Conservation (phyloP, 2,329 filamentous ascomycete species). For the Rutstroemia sp. region DNA sequence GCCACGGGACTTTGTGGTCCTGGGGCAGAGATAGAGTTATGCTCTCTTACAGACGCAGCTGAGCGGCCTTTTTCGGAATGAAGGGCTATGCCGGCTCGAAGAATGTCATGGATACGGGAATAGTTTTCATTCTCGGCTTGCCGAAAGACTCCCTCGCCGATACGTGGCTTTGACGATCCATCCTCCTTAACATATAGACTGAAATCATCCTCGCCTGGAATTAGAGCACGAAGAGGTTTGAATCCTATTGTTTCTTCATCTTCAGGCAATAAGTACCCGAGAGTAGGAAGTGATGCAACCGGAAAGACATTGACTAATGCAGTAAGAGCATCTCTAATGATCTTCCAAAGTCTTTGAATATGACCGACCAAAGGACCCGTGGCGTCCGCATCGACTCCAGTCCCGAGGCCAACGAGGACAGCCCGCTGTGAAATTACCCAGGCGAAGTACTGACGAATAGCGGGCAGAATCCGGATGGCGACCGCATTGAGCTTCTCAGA, state of each 20-base stretch:
- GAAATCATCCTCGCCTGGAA: conserved; percentile 35
- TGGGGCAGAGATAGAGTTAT: conserved; percentile 40
- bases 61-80: conserved; percentile 38
- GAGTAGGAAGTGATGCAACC: conserved; percentile 44
- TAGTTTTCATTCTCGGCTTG: conserved; percentile 58
- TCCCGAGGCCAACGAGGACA: conserved; percentile 35
- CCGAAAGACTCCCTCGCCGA: conserved; percentile 43
- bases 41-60: conserved; percentile 32
- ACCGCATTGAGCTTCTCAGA: conserved; percentile 48
- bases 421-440: conserved; percentile 54
- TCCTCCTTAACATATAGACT: conserved; percentile 40
- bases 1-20: background rate
- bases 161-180: conserved; percentile 36
- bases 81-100: conserved; percentile 53
- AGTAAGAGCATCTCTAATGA: conserved; percentile 55
- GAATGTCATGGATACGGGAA: conserved; percentile 55
- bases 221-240: conserved; percentile 43
- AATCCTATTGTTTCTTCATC: conserved; percentile 62
- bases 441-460: conserved; percentile 58
- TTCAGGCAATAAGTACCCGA: conserved; percentile 60
- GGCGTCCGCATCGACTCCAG: background rate
- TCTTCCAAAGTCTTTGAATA: conserved; percentile 56
- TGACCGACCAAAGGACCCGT: conserved; percentile 46
- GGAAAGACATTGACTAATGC: conserved; percentile 52
- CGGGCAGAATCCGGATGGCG: conserved; percentile 54